Base-by-base conservation (phyloP, 352 stramenopile genomes). In the Phytophthora boehmeriae region DNA sequence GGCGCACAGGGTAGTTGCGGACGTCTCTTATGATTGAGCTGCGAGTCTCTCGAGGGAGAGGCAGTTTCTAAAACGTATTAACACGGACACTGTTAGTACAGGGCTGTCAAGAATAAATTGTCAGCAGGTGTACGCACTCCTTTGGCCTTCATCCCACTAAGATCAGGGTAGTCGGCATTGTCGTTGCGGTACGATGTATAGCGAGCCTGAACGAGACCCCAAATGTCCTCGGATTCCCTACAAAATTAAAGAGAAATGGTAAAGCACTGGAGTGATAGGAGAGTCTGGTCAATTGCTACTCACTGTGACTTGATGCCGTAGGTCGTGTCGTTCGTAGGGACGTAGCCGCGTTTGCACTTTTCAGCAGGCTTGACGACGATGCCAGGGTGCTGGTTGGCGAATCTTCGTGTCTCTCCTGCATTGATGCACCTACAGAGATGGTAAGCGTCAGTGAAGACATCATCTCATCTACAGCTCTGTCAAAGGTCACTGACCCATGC, bases 261-360 rank as follows among this genome's bases (percentile, higher is more conserved):
- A 64, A 32, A 16, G 27, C 8, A 10, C 19, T 20, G 14, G 19
- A 32, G 44, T 27, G 2, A 17, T 14, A 8, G 22, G 9, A n/a
- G 23, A 27, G n/a, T 13, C 38, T 27, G 2, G 10, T 17, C 8
- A 25, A 22, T 16, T n/a, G 6, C 3, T 17, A 58, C 63, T 28
- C 48, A 92, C 86, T 88, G 83, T 34, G 86, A 92, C 64, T 92
- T 92, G 61, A 94, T 89, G 44, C 86, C 86, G 53, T 81, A 90
- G 35, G 72, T 76, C 20, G 64, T 76, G 30, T 92, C 81, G 27
- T 82, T 82, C 20, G 68, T 80, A 2, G 78, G 82, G 19, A 76
- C 73, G 47, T 77, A 89, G 1, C 66, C 75, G 5, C 63, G 70
- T 71, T 89, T 87, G 38, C 65, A 78, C 66, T 88, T 94, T 1